Conservation (phyloP, 345 rosid species). For the Brassica nigra region DNA sequence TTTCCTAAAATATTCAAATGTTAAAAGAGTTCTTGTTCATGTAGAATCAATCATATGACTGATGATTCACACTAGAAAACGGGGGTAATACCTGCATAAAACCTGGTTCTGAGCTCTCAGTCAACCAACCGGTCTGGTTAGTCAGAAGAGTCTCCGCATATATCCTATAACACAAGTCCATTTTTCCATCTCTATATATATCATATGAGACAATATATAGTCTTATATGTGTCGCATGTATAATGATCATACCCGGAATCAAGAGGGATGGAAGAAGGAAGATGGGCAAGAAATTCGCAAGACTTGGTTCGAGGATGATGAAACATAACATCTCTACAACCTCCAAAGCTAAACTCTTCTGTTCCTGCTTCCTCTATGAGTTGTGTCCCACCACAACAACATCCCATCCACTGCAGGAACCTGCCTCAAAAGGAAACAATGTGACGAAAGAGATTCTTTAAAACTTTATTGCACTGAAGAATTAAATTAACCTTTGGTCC, state of each 20-base stretch:
- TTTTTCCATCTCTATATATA: not conserved
- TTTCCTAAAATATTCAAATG: slow-evolving; percentile 45
- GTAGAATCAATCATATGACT: not conserved
- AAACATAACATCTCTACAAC: slow-evolving; percentile 70
- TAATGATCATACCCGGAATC: slow-evolving; percentile 55
- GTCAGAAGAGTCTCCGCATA: slow-evolving; percentile 71
- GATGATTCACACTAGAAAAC: not conserved
- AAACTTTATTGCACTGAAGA: not conserved
- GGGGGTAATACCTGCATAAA: slow-evolving; percentile 45
- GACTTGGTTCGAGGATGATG: slow-evolving; percentile 67
- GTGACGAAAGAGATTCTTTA: slow-evolving; percentile 15
- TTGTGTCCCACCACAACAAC: slow-evolving; percentile 77
- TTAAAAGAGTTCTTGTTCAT: not conserved
- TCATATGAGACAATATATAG: not conserved
- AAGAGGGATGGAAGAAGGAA: slow-evolving; percentile 68
- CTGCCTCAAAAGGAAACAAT: slow-evolving; percentile 26
- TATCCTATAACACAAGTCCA: slow-evolving; percentile 45
- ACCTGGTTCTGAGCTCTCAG: slow-evolving; percentile 51
- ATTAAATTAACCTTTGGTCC: slow-evolving; percentile 73
- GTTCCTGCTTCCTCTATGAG: slow-evolving; percentile 39
- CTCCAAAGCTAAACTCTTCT: slow-evolving; percentile 57
- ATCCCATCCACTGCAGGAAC: slow-evolving; percentile 71
- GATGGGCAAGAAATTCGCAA: slow-evolving; percentile 69
- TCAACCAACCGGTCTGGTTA: slow-evolving; percentile 70
- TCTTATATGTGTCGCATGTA: not conserved